Evolutionary conservation across 2,329 filamentous ascomycete genomes (phyloP).

Genomic region (Fusarium lateritium): DNA sequence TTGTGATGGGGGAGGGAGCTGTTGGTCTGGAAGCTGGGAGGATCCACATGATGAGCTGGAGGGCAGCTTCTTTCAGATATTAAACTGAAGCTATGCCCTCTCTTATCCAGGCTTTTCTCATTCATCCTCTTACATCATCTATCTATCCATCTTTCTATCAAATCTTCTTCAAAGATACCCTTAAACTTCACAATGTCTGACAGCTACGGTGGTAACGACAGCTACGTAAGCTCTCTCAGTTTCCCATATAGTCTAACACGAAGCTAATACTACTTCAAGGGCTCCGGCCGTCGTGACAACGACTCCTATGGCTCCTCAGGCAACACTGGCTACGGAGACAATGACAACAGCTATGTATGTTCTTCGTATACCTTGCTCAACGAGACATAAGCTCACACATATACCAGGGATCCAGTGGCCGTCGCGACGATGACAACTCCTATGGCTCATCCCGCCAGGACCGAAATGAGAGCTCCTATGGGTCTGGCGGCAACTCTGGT

Average conservation of each 20-base stretch:
- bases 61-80: constrained; percentile 38
- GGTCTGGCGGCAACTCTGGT: no score
- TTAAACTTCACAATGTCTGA: constrained; percentile 61
- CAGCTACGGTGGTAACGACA: constrained; percentile 58
- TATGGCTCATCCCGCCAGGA: neutral
- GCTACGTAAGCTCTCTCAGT: constrained; percentile 43
- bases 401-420: constrained; percentile 30
- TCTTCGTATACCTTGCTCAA: no score
- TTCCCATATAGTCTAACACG: neutral
- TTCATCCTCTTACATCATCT: constrained; percentile 14
- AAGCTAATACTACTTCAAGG: constrained; percentile 25
- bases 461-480: no score
- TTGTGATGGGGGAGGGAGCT: constrained; percentile 20
- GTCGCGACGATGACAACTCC: constrained; percentile 26
- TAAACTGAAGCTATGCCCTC: constrained; percentile 40
- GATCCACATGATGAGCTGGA: constrained; percentile 35
- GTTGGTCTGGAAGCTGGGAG: constrained; percentile 3
- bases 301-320: constrained; percentile 22
- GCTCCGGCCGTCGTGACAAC: constrained; percentile 39
- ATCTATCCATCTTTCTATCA: constrained; percentile 3
- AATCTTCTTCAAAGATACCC: constrained; percentile 2
- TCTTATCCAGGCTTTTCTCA: neutral
- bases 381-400: constrained; percentile 5
- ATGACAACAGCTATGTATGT: constrained; percentile 32
- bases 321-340: neutral